Conservation (phyloP, 495 filamentous ascomycete species). For the Lasiosphaeris hirsuta region DNA sequence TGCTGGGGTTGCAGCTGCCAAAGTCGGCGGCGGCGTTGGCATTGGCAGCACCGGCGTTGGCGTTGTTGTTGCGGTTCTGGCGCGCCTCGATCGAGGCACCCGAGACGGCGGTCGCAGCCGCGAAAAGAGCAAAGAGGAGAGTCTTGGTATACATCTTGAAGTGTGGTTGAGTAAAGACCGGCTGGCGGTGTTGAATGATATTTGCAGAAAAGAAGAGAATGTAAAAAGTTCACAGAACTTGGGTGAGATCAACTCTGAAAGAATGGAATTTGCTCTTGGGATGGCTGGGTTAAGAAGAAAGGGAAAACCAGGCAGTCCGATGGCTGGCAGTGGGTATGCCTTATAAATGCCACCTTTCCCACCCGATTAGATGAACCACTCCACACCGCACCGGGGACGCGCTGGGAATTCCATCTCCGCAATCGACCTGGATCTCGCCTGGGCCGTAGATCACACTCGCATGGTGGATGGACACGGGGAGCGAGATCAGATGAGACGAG, state of each 20-base stretch:
- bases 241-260: constrained; percentile 23
- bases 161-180: constrained; percentile 23
- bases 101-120: constrained; percentile 23
- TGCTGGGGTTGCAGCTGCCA: constrained; percentile 53
- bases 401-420: too few species aligned
- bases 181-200: constrained; percentile 22
- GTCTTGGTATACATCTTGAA: constrained; percentile 28
- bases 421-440: too few species aligned
- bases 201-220: constrained; percentile 17
- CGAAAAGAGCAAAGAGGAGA: constrained; percentile 25
- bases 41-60: constrained; percentile 8
- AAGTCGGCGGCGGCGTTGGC: constrained; percentile 45
- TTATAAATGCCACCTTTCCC: too few species aligned
- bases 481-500: too few species aligned
- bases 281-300: too few species aligned
- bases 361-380: too few species aligned
- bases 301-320: too few species aligned
- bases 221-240: constrained; percentile 28
- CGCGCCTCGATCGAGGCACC: constrained; percentile 27
- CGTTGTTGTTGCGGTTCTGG: constrained; percentile 39
- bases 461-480: too few species aligned
- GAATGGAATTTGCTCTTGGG: constrained; percentile 9
- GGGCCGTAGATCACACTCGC: too few species aligned
- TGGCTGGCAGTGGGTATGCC: too few species aligned
- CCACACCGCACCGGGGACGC: too few species aligned